Evolutionary conservation across 1,284 basidiomycete species (phyloP).

Genomic region (Melampsora larici-populina): DNA sequence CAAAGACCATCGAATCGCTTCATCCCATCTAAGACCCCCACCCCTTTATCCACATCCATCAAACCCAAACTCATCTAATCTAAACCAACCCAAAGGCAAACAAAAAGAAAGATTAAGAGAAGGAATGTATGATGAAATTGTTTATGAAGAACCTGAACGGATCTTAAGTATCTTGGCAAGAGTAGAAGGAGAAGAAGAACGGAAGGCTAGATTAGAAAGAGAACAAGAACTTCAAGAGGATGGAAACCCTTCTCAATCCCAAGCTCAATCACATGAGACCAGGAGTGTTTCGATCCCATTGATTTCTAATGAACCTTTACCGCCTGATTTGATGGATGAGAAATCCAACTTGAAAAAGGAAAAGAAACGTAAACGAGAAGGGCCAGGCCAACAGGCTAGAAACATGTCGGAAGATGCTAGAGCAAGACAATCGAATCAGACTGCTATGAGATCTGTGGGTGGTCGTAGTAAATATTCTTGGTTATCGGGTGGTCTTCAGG

Average conservation of each 20-base stretch:
- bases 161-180: constrained; percentile 69
- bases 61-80: constrained; percentile 52
- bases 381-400: constrained; percentile 72
- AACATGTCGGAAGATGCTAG: constrained; percentile 83
- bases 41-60: too few relatives aligned
- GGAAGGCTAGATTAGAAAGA: constrained; percentile 70
- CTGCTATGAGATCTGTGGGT: constrained; percentile 79
- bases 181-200: constrained; percentile 74
- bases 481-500: constrained; percentile 66
- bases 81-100: constrained; percentile 13
- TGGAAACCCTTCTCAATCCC: too few relatives aligned
- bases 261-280: too few relatives aligned
- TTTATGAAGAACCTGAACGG: constrained; percentile 70
- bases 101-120: constrained; percentile 49
- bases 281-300: too few relatives aligned
- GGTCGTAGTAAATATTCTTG: constrained; percentile 69
- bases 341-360: constrained; percentile 72
- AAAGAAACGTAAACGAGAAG: constrained; percentile 50
- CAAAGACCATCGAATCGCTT: constrained; percentile 63
- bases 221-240: too few relatives aligned
- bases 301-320: not conserved
- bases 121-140: constrained; percentile 73
- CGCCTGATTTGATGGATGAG: constrained; percentile 55
- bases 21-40: constrained; percentile 67
- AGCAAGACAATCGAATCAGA: constrained; percentile 82